Evolutionary conservation across 2,329 filamentous ascomycete genomes (phyloP), one percentile per base, ranked within the genome.

Genomic region (Aspergillus transmontanensis): DNA sequence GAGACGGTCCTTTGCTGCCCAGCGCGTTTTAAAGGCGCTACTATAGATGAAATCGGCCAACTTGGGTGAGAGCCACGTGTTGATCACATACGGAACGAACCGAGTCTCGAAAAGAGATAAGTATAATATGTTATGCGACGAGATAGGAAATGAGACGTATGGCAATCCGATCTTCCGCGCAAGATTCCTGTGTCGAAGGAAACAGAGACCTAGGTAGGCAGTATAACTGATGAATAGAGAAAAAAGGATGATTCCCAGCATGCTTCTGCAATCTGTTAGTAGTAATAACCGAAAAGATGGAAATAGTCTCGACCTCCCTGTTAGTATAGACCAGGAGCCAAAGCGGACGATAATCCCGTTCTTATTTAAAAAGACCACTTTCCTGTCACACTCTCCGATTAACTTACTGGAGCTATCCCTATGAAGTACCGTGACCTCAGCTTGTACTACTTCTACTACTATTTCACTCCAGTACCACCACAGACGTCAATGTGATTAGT

Each of bases 1-100:
- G 34, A 64, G 58, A 3, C 66, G 64, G 54, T 70, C 48, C 41
- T 64, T 68, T 5, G 59, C 57, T 0, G 19, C 45, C 70, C 69
- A 72, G 16, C 70, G 66, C 23, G 41, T 57, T 23, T 53, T 61
- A 14, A 48, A 64, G 6, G 36, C 54, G 19, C 43, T 61, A 46
- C 36, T 12, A 39, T 61, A 41, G 14, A 57, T 23, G 12, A 28
- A 12, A 45, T 61, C 59, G 21, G 43, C 43, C 9, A 61, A 14
- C 4, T 26, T 21, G 2, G 43, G 10, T n/a, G 59, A 34, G 14
- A 61, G 45, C 19, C 45, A 57, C 11, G 43, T 28, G 43, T 57
- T 56, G 2, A 57, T 45, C 12, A 61, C 21, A 26, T 57, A 59
- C 34, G 30, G 51, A 36, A 36, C 30, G 19, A 54, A 58, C 34